Percentiles rank a stretch among this genome's conserved stretches.
Evolutionary conservation across 495 filamentous ascomycete species (phyloP).

Genomic region (Acidiella bohemica): DNA sequence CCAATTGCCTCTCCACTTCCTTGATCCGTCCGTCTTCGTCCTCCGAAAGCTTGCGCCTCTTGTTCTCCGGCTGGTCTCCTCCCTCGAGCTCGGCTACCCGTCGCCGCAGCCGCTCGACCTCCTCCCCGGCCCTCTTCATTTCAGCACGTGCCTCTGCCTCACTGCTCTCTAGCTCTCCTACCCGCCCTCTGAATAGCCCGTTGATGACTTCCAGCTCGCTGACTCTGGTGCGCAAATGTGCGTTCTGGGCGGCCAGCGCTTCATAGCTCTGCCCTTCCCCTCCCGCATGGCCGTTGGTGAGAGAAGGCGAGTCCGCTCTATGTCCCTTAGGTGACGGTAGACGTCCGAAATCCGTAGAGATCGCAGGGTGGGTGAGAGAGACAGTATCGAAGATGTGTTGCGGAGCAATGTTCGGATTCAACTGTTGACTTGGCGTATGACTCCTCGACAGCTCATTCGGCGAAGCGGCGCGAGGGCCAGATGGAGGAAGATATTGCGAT

Average conservation of each 20-base stretch:
- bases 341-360: slow-evolving; percentile 39
- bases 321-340: slow-evolving; percentile 48
- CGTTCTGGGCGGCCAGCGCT: slow-evolving; percentile 25
- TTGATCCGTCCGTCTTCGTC: too few species aligned
- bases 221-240: slow-evolving; percentile 25
- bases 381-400: slow-evolving; percentile 68
- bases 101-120: slow-evolving; percentile 41
- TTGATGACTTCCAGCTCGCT: slow-evolving; percentile 88
- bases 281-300: too few species aligned
- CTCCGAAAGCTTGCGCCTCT: too few species aligned
- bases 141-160: slow-evolving; percentile 51
- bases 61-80: too few species aligned
- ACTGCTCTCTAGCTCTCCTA: slow-evolving; percentile 72
- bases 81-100: too few species aligned
- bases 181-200: slow-evolving; percentile 77
- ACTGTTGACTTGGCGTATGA: slow-evolving; percentile 47
- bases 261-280: slow-evolving; percentile 65
- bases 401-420: slow-evolving; percentile 50
- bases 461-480: not conserved
- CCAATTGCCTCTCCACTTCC: too few species aligned
- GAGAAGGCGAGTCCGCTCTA: slow-evolving; percentile 56
- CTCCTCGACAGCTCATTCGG: slow-evolving; percentile 74
- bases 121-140: slow-evolving; percentile 40
- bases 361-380: slow-evolving; percentile 46
- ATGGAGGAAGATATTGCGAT: not conserved